A percentile compares a stretch with the other conserved stretches of the same genome.
Conservation (phyloP, 306 rosid species). For the Quercus berberidifolia region DNA sequence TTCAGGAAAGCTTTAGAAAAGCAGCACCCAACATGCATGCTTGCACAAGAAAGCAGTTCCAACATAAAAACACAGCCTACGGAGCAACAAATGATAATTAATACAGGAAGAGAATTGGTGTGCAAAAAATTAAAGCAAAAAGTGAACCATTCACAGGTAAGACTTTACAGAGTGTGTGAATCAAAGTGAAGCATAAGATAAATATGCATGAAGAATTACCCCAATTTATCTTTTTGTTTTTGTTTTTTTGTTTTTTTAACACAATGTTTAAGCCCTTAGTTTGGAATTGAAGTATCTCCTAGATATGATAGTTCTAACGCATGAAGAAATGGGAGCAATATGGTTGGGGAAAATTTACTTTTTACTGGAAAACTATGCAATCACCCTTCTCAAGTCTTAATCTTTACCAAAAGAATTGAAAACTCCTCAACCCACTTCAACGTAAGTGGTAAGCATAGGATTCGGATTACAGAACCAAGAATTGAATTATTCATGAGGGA, state of each 20-base stretch:
- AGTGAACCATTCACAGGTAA: too few relatives aligned
- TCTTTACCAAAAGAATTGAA: neutral
- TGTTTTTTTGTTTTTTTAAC: neutral
- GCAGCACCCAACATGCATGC: constrained; percentile 1
- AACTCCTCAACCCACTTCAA: neutral
- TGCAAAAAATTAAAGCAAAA: neutral
- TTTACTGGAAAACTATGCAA: neutral
- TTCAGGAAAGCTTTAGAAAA: constrained; percentile 19
- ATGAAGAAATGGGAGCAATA: neutral
- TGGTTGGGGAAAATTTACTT: neutral
- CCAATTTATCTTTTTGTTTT: neutral
- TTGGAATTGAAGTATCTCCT: neutral
- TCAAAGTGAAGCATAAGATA: neutral
- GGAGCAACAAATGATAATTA: neutral
- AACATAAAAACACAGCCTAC: neutral
- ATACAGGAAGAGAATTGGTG: neutral
- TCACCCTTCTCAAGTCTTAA: neutral
- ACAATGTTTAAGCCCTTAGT: neutral
- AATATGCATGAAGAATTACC: neutral
- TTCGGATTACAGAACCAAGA: neutral
- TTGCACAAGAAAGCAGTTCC: constrained; percentile 13
- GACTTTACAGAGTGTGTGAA: neutral
- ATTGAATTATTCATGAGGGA: neutral
- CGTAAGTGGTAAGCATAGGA: neutral
- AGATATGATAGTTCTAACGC: neutral